Evolutionary conservation across 2,329 filamentous ascomycete genomes (phyloP).

Genomic region (Aspergillus intermedius): DNA sequence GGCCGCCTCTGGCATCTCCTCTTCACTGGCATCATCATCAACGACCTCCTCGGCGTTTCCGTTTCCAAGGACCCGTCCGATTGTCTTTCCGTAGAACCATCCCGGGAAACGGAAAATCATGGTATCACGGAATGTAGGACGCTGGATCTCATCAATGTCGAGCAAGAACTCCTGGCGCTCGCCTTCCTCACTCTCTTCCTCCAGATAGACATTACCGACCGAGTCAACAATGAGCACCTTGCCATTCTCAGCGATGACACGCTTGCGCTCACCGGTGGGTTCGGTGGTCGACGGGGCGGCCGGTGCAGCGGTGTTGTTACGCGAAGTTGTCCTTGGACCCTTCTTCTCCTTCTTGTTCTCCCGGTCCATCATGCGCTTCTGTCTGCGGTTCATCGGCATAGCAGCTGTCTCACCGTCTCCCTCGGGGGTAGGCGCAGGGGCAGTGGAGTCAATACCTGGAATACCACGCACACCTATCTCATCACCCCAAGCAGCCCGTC

Average conservation of each 20-base stretch:
- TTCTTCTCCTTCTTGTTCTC: slow-evolving; percentile 64
- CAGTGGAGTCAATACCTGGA: slow-evolving; percentile 53
- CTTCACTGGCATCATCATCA: slow-evolving; percentile 6
- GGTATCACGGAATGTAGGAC: slow-evolving; percentile 74
- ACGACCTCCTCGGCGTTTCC: slow-evolving; percentile 1
- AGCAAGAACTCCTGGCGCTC: slow-evolving; percentile 75
- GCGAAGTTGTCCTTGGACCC: slow-evolving; percentile 25
- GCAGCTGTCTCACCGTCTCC: slow-evolving; percentile 44
- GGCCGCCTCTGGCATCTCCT: slow-evolving; percentile 15
- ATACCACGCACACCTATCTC: slow-evolving; percentile 61
- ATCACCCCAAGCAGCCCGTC: slow-evolving; percentile 84
- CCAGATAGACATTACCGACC: slow-evolving; percentile 86
- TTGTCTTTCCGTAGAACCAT: slow-evolving; percentile 56
- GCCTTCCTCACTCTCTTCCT: slow-evolving; percentile 84
- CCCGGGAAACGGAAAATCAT: slow-evolving; percentile 71
- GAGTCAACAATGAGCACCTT: slow-evolving; percentile 92
- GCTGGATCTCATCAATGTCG: slow-evolving; percentile 76
- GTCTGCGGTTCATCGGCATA: slow-evolving; percentile 69
- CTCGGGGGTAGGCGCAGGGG: slow-evolving; percentile 40
- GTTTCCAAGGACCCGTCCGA: slow-evolving; percentile 23
- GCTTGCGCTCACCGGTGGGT: slow-evolving; percentile 68
- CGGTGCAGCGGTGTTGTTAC: slow-evolving; percentile 29
- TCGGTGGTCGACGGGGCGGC: slow-evolving; percentile 48
- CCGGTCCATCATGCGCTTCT: slow-evolving; percentile 83
- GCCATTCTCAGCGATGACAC: slow-evolving; percentile 87